Conservation (phyloP, 495 filamentous ascomycete species). For the Hyaloscypha variabilis region DNA sequence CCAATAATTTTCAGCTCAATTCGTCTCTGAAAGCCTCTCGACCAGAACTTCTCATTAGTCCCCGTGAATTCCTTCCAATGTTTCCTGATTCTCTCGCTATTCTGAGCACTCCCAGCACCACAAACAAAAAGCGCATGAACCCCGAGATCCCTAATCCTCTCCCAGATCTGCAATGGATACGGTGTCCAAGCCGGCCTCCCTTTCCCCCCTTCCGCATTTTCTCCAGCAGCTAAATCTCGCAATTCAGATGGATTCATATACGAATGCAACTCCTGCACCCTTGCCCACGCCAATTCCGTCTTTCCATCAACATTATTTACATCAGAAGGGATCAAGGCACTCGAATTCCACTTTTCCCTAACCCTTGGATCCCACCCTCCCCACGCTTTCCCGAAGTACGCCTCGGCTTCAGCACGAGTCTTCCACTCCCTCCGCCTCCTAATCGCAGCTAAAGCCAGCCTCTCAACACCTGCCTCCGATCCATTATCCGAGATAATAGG, state of each 20-base stretch:
- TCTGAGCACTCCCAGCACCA: not conserved
- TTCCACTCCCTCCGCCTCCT: conserved; percentile 69
- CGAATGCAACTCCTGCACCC: not conserved
- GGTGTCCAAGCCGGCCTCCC: not conserved
- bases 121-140: not conserved
- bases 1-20: conserved; percentile 67
- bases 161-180: not conserved
- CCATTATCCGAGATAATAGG: conserved; percentile 63
- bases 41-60: conserved; percentile 61
- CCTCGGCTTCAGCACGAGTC: conserved; percentile 58
- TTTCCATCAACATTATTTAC: conserved; percentile 48
- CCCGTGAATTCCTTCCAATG: conserved; percentile 54
- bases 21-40: conserved; percentile 58
- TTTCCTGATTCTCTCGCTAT: not conserved
- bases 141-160: not conserved
- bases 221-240: not conserved
- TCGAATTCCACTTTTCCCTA: conserved; percentile 59
- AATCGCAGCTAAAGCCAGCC: conserved; percentile 34
- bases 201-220: not conserved
- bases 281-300: not conserved
- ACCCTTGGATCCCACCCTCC: conserved; percentile 71
- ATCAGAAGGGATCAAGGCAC: conserved; percentile 59
- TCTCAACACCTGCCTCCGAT: conserved; percentile 46
- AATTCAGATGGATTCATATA: not conserved
- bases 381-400: conserved; percentile 59